A percentile compares a stretch with the other conserved stretches of the same genome.
Evolutionary conservation across 169 alveolate species (phyloP).

Genomic region (Plasmodium blacklocki): DNA sequence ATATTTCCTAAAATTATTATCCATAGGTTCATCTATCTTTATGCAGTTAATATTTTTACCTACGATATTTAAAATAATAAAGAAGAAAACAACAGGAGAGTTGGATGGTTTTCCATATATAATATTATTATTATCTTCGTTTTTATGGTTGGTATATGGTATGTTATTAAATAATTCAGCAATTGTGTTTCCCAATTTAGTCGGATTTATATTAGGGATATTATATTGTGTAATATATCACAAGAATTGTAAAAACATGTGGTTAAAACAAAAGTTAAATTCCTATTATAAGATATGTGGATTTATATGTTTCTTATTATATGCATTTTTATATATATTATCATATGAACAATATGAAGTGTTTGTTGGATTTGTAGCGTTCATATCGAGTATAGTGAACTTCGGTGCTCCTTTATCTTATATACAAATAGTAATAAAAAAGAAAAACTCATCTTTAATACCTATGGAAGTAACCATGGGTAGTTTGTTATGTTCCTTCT

Average conservation of each 20-base stretch:
- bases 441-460: constrained; percentile 81
- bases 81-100: constrained; percentile 79
- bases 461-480: constrained; percentile 84
- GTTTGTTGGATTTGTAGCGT: constrained; percentile 48
- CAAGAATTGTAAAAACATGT: constrained; percentile 39
- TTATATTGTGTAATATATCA: constrained; percentile 55
- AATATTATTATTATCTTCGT: constrained; percentile 78
- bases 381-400: constrained; percentile 37
- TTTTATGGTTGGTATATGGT: constrained; percentile 84
- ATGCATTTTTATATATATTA: constrained; percentile 31
- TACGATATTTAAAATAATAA: constrained; percentile 77
- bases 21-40: constrained; percentile 79
- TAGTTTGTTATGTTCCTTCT: constrained; percentile 80
- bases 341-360: constrained; percentile 58
- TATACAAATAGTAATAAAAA: constrained; percentile 77
- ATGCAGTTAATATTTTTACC: constrained; percentile 82
- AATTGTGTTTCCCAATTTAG: constrained; percentile 78
- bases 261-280: constrained; percentile 31
- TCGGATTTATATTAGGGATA: constrained; percentile 75
- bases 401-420: constrained; percentile 82
- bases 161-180: constrained; percentile 74
- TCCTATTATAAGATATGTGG: constrained; percentile 57
- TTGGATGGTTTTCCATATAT: constrained; percentile 78
- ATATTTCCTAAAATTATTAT: constrained; percentile 70
- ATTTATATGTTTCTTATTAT: constrained; percentile 28